A percentile compares a stretch with the other conserved stretches of the same genome.
phyloP scores from a whole-genome alignment of 345 rosid species.

The Rhodamnia rubescens region DNA sequence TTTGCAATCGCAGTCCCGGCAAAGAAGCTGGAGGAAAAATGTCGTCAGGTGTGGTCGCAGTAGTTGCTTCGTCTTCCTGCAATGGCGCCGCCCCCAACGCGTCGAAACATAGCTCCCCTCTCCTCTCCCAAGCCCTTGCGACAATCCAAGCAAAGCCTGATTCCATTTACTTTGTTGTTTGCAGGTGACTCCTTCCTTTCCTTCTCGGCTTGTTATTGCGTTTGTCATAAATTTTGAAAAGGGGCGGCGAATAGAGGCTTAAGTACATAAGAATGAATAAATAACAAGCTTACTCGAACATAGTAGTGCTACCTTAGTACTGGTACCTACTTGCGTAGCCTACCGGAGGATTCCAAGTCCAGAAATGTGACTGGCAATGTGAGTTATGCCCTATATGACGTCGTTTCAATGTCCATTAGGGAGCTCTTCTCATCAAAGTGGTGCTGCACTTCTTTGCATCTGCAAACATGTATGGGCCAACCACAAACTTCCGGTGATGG shows the following conservation, averaged over 20 bases:
- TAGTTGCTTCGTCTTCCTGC: conserved; percentile 28
- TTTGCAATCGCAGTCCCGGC: neutral
- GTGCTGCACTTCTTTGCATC: neutral
- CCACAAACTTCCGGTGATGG: neutral
- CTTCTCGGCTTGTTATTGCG: neutral
- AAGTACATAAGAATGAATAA: neutral
- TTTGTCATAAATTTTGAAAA: neutral
- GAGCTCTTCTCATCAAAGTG: neutral
- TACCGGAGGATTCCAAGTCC: neutral
- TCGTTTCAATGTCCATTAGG: neutral
- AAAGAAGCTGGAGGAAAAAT: neutral
- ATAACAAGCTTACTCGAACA: neutral
- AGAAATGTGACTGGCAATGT: neutral
- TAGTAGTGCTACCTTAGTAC: no score
- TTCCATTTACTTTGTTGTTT: conserved; percentile 85
- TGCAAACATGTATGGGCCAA: neutral
- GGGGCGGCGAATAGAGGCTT: neutral
- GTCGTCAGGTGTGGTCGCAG: conserved; percentile 23
- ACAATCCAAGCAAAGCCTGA: conserved; percentile 98
- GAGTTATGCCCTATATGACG: neutral
- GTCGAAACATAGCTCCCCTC: conserved; percentile 2
- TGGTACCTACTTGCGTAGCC: neutral
- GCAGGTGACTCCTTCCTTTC: conserved; percentile 36
- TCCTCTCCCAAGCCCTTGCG: conserved; percentile 16
- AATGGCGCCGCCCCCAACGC: conserved; percentile 16